Evolutionary conservation across 192 early-diverging fungal genomes (phyloP), one percentile per base, ranked within the genome.

Genomic region (Rhizophagus sp.): DNA sequence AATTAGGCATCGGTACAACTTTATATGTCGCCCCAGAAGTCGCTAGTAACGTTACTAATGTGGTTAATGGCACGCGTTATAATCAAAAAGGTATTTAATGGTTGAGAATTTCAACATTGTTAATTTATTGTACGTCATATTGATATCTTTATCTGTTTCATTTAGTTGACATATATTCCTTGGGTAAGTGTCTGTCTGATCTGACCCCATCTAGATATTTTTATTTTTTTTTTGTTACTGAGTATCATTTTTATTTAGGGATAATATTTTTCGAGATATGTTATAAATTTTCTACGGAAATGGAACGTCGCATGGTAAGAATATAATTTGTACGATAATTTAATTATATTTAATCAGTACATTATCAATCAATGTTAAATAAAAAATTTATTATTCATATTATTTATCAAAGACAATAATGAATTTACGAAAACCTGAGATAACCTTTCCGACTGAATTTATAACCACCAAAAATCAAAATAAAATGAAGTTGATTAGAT

Each of bases 251-350:
- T 30, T 33, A 27, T 30, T 30, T 15, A 67, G 65, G 92, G 36
- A 88, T 95, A 47, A 93, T 94, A 63, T 93, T 94, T 72, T 91
- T 95, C 80, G 92, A 93, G 77, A 93, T 96, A 88, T 89, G 89
- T 49, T 94, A 94, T 81, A 87, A 85, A 7, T 84, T 95, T 52
- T 73, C 85, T 1, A 95, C 95, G 3, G 93, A 91, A 11, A 95
- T 96, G 95, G 90, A 96, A 64, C 90, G 96, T 19, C 89, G 88
- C 19, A 4, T 70, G 34, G 68, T 70, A 70, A 70, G 34, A 36
- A 47, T 10, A n/a, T 70, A 30, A 30, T 24, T 47, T 2, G 44
- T 47, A 12, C 11, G 10, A 2, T 12, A 47, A 47, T 47, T 36
- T 41, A 39, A 41, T 36, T 36, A 36, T 70, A n/a, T n/a, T 19